Conservation (phyloP, 305 asterid genomes). For the Caryopteris hybrid region DNA sequence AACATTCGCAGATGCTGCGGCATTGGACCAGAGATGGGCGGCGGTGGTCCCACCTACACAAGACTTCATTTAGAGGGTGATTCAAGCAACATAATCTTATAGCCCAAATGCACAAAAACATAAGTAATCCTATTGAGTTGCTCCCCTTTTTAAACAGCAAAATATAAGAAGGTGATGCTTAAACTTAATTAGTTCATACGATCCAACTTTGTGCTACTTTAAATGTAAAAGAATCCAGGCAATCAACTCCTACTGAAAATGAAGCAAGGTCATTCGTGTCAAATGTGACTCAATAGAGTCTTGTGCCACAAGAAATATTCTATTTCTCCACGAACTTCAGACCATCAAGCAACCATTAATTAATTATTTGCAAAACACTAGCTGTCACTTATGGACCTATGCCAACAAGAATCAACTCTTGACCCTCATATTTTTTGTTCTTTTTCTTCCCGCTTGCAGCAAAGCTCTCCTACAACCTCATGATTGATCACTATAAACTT, state of each 20-base stretch:
- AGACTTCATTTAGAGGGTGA: slow-evolving; percentile 23
- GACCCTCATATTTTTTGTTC: not conserved
- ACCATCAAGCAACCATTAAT: not conserved
- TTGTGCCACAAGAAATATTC: not conserved
- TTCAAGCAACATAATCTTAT: slow-evolving; percentile 7
- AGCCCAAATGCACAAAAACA: not conserved
- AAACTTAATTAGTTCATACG: not conserved
- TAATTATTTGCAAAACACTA: not conserved
- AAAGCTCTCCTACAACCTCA: not conserved
- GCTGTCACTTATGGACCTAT: not conserved
- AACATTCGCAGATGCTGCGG: slow-evolving; percentile 71
- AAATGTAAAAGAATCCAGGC: not conserved
- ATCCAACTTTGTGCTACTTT: slow-evolving; percentile 2
- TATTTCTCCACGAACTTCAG: not conserved
- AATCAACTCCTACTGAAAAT: no score
- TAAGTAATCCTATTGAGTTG: not conserved
- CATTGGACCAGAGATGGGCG: slow-evolving; percentile 54
- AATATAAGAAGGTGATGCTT: no score
- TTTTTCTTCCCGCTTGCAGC: not conserved
- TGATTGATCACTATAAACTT: not conserved
- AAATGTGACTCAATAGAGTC: no score
- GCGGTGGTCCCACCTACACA: slow-evolving; percentile 66
- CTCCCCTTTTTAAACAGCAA: no score
- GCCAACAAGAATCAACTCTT: not conserved
- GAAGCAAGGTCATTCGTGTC: no score